Evolutionary conservation across 2,329 filamentous ascomycete genomes (phyloP), one percentile per base, ranked within the genome.

Genomic region (Ophiocordyceps polyrhachis-furcata): DNA sequence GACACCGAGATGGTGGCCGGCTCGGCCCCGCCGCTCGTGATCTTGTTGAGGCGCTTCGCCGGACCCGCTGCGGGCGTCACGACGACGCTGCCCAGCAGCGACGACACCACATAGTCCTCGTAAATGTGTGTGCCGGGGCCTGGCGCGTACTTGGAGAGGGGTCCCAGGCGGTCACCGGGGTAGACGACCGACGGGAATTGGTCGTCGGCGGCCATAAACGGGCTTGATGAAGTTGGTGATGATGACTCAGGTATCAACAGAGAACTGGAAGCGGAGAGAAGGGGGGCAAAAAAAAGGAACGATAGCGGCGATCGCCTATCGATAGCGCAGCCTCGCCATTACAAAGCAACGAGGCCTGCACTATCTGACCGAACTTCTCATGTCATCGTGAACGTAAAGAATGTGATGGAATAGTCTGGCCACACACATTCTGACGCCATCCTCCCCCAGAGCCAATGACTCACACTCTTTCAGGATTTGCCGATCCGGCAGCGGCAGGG

Each of bases 41-140:
- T 73, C 55, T 72, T 73, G 55, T 72, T 75, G 52, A 74, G 64
- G 37, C 76, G 73, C 60, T 77, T 78, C 45, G 65, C 59, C n/a
- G 71, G 69, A 19, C 69, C 70, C 52, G 60, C 62, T 2, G 69
- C 63, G 43, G 68, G 63, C 25, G 67, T 64, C 47, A 81, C 63
- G 47, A 69, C 62, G 49, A 89, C 74, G 38, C 73, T 73, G 42
- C 88, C 89, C 43, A 87, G 74, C 49, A 95, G 78, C 19, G 88
- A 94, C 48, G 88, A 80, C 60, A 82, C 82, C 52, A 95, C 74
- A 47, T 79, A 74, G 49, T 76, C 70, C 50, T 81, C 70, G 63
- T 85, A 73, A 51, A 93, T 70, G 61, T 96, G 86, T 0, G 87
- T 94, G 51, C 89, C 91, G 12, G 83, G 69, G 14, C 89, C 89